A percentile compares a stretch with the other conserved stretches of the same genome.
Conservation (phyloP, 192 early-diverging fungal species). For the Funneliformis geosporum region DNA sequence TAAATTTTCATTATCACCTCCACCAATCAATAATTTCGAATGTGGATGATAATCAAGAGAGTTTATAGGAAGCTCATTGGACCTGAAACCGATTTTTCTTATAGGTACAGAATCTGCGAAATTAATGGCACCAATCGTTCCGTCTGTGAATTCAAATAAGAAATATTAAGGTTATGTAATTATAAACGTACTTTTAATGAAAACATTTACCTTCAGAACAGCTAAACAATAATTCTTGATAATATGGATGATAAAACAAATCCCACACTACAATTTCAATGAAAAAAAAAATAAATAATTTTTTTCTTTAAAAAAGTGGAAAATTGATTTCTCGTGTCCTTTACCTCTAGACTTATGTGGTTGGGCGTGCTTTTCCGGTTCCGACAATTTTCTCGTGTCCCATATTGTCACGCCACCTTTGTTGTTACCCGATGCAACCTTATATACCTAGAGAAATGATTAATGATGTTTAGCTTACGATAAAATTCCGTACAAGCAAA, state of each 20-base stretch:
- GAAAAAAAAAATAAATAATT: background rate
- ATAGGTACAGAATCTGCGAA: background rate
- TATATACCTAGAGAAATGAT: background rate
- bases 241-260: constrained; percentile 24
- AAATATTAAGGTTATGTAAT: background rate
- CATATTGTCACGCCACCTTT: constrained; percentile 33
- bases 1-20: constrained; percentile 26
- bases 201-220: constrained; percentile 28
- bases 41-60: constrained; percentile 25
- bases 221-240: background rate
- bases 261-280: constrained; percentile 12
- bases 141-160: background rate
- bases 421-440: constrained; percentile 27
- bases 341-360: constrained; percentile 18
- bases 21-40: constrained; percentile 7
- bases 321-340: no score
- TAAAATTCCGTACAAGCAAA: no score
- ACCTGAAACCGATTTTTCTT: background rate
- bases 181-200: background rate
- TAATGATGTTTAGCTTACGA: background rate
- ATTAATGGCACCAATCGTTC: background rate
- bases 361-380: constrained; percentile 3
- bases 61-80: constrained; percentile 10
- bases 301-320: background rate
- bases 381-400: constrained; percentile 28